These are phyloP conservation scores for Agarophyton chilense DNA, from an alignment of 23 red algal genomes.

Conservation along the genomic window DNA sequence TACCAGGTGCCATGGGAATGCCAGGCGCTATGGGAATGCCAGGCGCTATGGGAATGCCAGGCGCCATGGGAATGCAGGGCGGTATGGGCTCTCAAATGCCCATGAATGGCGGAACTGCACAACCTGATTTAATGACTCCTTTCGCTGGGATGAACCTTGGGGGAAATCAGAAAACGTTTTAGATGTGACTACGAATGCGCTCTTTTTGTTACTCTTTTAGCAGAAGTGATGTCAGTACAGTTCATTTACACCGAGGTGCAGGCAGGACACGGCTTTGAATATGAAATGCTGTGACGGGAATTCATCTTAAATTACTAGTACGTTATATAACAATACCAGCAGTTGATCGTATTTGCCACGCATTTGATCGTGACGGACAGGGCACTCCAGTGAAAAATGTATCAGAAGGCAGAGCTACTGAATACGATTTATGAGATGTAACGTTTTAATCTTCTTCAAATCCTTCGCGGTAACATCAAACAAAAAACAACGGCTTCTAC, in stretches of 20 bases:
- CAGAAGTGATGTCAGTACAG: no score
- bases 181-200: not conserved
- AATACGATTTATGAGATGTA: not conserved
- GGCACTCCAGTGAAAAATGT: no score
- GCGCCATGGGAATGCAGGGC: conserved; percentile 16
- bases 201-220: no score
- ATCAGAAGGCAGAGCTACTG: not conserved
- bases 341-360: no score
- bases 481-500: not conserved
- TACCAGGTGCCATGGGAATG: conserved; percentile 28
- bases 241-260: no score
- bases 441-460: not conserved
- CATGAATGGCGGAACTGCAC: conserved; percentile 12
- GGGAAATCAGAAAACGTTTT: conserved; percentile 21
- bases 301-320: no score
- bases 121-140: conserved; percentile 56
- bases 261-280: no score
- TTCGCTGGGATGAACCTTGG: conserved; percentile 70
- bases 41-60: conserved; percentile 20
- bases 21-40: conserved; percentile 15
- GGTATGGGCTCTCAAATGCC: conserved; percentile 22
- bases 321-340: no score
- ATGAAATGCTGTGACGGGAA: no score
- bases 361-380: no score
- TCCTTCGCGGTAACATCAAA: not conserved